A percentile compares a stretch with the other conserved stretches of the same genome.
phyloP scores from a whole-genome alignment of 1,284 basidiomycete species.

The Trichosporon faecale region DNA sequence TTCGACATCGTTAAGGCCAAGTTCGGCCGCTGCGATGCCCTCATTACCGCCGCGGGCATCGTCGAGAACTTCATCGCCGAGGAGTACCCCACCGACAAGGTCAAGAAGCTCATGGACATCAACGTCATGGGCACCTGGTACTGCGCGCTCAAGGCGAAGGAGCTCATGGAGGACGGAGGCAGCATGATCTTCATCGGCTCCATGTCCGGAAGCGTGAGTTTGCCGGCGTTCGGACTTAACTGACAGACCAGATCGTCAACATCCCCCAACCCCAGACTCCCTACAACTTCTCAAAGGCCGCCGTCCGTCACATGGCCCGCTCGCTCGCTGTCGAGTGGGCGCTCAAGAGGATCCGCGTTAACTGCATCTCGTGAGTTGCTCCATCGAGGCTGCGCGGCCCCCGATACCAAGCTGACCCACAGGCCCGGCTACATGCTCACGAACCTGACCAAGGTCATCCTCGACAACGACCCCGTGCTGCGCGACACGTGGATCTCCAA shows the following conservation, averaged over 20 bases:
- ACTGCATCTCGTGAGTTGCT: conserved; percentile 48
- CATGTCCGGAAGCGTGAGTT: conserved; percentile 81
- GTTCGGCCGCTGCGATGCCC: conserved; percentile 62
- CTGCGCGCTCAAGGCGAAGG: conserved; percentile 87
- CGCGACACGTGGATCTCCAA: conserved; percentile 83
- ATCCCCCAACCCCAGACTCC: conserved; percentile 87
- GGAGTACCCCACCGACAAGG: conserved; percentile 81
- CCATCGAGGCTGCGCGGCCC: neutral
- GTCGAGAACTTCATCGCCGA: conserved; percentile 88
- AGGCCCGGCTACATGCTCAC: conserved; percentile 89
- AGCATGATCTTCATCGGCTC: conserved; percentile 83
- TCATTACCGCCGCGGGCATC: conserved; percentile 86
- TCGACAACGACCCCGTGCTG: conserved; percentile 65
- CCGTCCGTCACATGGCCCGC: conserved; percentile 56
- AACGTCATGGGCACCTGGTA: conserved; percentile 84
- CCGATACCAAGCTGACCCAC: neutral
- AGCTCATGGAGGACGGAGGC: conserved; percentile 62
- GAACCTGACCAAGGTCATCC: conserved; percentile 73
- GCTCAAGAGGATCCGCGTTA: conserved; percentile 56
- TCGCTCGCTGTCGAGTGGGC: conserved; percentile 60
- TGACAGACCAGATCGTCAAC: conserved; percentile 68
- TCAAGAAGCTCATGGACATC: conserved; percentile 81
- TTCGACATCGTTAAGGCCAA: conserved; percentile 65
- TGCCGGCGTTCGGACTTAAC: conserved; percentile 11
- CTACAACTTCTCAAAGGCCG: conserved; percentile 83